Conservation (phyloP, 2,329 filamentous ascomycete genomes). For the Fusarium humuli region DNA sequence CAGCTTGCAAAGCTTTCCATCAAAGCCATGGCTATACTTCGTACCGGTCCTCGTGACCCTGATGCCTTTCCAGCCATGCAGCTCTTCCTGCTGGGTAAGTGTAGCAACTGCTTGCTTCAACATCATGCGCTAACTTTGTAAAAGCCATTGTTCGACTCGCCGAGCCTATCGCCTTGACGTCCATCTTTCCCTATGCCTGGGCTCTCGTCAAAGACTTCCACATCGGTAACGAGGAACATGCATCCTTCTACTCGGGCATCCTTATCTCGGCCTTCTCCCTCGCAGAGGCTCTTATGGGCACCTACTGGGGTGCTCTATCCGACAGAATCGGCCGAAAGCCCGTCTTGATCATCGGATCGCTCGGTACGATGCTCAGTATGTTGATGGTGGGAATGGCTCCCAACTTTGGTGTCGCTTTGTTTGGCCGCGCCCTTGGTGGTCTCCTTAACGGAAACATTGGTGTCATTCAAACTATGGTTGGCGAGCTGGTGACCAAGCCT, state of each 20-base stretch:
- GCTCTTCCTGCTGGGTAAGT: conserved; percentile 84
- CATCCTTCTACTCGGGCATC: conserved; percentile 87
- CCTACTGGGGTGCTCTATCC: conserved; percentile 88
- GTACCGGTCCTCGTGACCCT: conserved; percentile 67
- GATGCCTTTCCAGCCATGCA: conserved; percentile 85
- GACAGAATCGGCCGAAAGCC: conserved; percentile 88
- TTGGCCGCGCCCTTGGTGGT: conserved; percentile 81
- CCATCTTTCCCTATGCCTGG: conserved; percentile 94
- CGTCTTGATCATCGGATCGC: conserved; percentile 81
- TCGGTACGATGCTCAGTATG: conserved; percentile 85
- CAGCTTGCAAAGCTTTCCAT: conserved; percentile 4
- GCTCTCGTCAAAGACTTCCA: conserved; percentile 81
- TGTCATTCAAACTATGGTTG: conserved; percentile 93
- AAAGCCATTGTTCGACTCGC: conserved; percentile 90
- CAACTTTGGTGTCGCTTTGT: conserved; percentile 85
- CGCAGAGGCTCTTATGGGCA: conserved; percentile 83
- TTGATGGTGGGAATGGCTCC: conserved; percentile 83
- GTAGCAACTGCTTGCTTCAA: conserved; percentile 63
- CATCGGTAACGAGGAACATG: conserved; percentile 77
- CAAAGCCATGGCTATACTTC: conserved; percentile 64
- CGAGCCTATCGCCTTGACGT: conserved; percentile 92
- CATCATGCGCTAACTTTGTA: conserved; percentile 24
- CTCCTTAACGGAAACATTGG: conserved; percentile 92
- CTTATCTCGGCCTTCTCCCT: conserved; percentile 89
- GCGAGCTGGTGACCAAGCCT: conserved; percentile 83